Base-by-base conservation (phyloP, 768 basidiomycete genomes). In the Termitomyces sp. region DNA sequence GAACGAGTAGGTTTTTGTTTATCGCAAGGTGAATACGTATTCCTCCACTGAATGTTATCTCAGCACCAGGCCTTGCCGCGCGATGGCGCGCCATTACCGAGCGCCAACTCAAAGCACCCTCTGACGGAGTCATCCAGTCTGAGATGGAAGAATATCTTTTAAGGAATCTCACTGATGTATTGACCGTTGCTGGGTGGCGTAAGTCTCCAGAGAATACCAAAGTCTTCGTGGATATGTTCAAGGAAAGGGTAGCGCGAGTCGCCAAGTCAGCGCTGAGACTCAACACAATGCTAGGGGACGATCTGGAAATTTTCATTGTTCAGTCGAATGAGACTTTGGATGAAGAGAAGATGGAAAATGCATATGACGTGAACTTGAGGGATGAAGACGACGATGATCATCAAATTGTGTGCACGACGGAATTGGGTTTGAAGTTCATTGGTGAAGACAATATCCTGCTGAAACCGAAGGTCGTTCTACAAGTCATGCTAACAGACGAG, bases 31-130 rank as follows among this genome's bases (percentile, higher is more conserved):
- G 13, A 51, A 51, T 22, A 16, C 37, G 2, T 6, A 26, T 12
- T 20, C 10, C 9, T 33, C 16, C 3, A 31, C 44, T 34, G 22
- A 42, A 31, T 26, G 12, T 26, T 64, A 65, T 65, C 9, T 37
- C 26, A 52, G 64, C 64, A 42, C 50, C 54, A 37, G 58, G 48
- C 10, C 44, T 57, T 39, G 67, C 70, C 18, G 56, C 61, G 12
- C 59, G 60, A 39, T 73, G 71, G 71, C 65, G 67, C 22, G 51
- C 67, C 1, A 66, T 66, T 9, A 73, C 72, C 5, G 63, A 64
- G 50, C 63, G 57, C 10, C 60, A 72, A 41, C 56, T 64, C 37
- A 60, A 59, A 51, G 31, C 55, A 46, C 64, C 62, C 59, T 66
- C 55, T 45, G 67, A 65, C 42, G 50, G 26, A 29, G 54, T 65